Percentiles rank a stretch among this genome's conserved stretches.
These are phyloP conservation scores for Bifiguratus adelaidae DNA, from an alignment of 192 early-diverging fungal species.

Conservation along the genomic window DNA sequence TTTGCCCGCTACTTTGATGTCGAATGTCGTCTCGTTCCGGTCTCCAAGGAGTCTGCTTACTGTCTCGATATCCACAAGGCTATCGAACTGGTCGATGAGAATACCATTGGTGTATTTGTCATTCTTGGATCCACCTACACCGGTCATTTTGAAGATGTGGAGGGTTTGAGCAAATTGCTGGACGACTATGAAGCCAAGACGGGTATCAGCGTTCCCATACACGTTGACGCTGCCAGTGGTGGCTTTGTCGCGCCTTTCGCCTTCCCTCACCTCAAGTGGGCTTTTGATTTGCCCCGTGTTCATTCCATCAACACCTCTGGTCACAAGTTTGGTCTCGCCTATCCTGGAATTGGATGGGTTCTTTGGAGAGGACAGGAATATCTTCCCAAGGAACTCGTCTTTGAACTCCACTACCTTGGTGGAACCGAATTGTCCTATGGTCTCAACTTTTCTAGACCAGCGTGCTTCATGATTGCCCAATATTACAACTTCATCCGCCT, in stretches of 20 bases:
- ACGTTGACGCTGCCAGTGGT: slow-evolving; percentile 61
- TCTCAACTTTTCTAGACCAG: slow-evolving; percentile 67
- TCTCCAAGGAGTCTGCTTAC: slow-evolving; percentile 33
- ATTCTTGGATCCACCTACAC: slow-evolving; percentile 66
- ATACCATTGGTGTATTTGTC: slow-evolving; percentile 57
- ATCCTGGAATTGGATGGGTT: slow-evolving; percentile 62
- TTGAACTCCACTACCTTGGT: slow-evolving; percentile 55
- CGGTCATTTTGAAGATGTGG: slow-evolving; percentile 55
- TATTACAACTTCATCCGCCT: slow-evolving; percentile 73
- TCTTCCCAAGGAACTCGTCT: slow-evolving; percentile 52
- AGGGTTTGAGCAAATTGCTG: slow-evolving; percentile 35
- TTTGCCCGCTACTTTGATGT: slow-evolving; percentile 70
- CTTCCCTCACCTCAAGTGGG: slow-evolving; percentile 53
- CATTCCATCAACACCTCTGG: slow-evolving; percentile 59
- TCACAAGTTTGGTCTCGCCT: slow-evolving; percentile 62
- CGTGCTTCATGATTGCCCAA: slow-evolving; percentile 63
- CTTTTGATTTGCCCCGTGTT: slow-evolving; percentile 46
- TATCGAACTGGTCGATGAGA: slow-evolving; percentile 48
- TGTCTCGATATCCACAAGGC: slow-evolving; percentile 39
- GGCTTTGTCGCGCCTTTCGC: slow-evolving; percentile 65
- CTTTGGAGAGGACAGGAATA: slow-evolving; percentile 44
- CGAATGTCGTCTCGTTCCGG: slow-evolving; percentile 54
- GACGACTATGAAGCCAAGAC: slow-evolving; percentile 37
- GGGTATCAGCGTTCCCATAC: slow-evolving; percentile 52
- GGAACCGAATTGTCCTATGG: slow-evolving; percentile 55